Evolutionary conservation across 208 protist species (phyloP).

Genomic region (Tetramitus jugosus): DNA sequence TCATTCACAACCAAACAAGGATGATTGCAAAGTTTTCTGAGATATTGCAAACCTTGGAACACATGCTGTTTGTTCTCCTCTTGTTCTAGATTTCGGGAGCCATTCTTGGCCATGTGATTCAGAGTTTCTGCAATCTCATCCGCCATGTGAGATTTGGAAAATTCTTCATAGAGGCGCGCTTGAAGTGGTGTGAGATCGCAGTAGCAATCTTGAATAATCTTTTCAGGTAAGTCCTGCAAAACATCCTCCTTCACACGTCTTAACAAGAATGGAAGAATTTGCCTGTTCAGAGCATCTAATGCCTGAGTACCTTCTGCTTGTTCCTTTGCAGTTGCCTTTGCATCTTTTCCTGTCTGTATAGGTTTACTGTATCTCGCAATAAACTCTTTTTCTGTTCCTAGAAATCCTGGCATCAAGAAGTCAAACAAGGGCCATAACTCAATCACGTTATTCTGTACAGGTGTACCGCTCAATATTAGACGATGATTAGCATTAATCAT

Average conservation of each 20-base stretch:
- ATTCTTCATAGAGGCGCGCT: conserved; percentile 16
- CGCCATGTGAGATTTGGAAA: conserved; percentile 15
- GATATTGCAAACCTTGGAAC: conserved; percentile 64
- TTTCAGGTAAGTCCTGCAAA: conserved; percentile 69
- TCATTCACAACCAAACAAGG: conserved; percentile 53
- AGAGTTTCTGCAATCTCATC: background rate
- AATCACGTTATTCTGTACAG: conserved; percentile 84
- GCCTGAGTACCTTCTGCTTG: conserved; percentile 6
- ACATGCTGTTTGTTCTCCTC: conserved; percentile 43
- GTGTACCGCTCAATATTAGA: conserved; percentile 72
- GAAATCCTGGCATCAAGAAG: conserved; percentile 69
- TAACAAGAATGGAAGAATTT: conserved; percentile 77
- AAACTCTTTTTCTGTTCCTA: conserved; percentile 64
- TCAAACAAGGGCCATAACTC: conserved; percentile 91
- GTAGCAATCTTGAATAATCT: conserved; percentile 77
- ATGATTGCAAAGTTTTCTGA: conserved; percentile 67
- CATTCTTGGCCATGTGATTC: background rate
- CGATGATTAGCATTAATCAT: conserved; percentile 43
- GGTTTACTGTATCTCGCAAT: conserved; percentile 44
- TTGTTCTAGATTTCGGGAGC: too few species aligned
- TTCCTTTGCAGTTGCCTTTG: conserved; percentile 20
- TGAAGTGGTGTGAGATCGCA: conserved; percentile 61
- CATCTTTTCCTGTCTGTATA: background rate
- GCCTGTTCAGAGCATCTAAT: conserved; percentile 56
- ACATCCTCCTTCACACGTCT: conserved; percentile 74